These are phyloP conservation scores for Paracamarosporium sp. DNA, from an alignment of 2,329 filamentous ascomycete species.

Conservation along the genomic window DNA sequence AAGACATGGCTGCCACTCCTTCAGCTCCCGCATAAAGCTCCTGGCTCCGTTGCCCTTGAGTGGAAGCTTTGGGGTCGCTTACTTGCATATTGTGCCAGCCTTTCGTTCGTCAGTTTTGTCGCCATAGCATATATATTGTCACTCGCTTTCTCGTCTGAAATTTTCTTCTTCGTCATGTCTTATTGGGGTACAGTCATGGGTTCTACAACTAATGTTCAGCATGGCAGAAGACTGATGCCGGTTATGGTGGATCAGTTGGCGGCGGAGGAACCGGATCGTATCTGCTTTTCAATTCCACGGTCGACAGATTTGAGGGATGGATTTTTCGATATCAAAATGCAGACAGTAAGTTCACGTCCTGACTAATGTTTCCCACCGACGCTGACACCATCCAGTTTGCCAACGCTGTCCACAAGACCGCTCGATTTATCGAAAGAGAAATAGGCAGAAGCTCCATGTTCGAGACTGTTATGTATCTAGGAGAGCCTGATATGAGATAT, in stretches of 20 bases:
- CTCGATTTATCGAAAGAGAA: conserved; percentile 37
- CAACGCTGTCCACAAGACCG: conserved; percentile 41
- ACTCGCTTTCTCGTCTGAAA: conserved; percentile 11
- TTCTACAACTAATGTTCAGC: conserved; percentile 16
- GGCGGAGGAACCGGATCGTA: conserved; percentile 21
- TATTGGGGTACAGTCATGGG: conserved; percentile 39
- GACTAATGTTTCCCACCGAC: conserved; percentile 26
- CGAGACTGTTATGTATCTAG: conserved; percentile 36
- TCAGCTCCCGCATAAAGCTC: conserved; percentile 20
- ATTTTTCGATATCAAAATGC: conserved; percentile 41
- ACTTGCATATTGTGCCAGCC: neutral
- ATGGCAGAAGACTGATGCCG: conserved; percentile 32
- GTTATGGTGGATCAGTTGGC: conserved; percentile 50
- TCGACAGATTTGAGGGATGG: conserved; percentile 25
- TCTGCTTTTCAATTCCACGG: conserved; percentile 32
- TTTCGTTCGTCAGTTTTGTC: neutral
- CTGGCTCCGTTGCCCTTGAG: neutral
- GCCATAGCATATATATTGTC: conserved; percentile 3
- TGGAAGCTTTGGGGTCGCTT: conserved; percentile 6
- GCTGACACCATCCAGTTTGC: conserved; percentile 24
- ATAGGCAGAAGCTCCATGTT: conserved; percentile 37
- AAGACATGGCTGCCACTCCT: conserved; percentile 16
- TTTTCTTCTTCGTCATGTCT: conserved; percentile 25
- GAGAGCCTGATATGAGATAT: conserved; percentile 46
- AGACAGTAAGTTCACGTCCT: conserved; percentile 28